Evolutionary conservation across 192 early-diverging fungal genomes (phyloP).

Genomic region (Mortierella alpina): DNA sequence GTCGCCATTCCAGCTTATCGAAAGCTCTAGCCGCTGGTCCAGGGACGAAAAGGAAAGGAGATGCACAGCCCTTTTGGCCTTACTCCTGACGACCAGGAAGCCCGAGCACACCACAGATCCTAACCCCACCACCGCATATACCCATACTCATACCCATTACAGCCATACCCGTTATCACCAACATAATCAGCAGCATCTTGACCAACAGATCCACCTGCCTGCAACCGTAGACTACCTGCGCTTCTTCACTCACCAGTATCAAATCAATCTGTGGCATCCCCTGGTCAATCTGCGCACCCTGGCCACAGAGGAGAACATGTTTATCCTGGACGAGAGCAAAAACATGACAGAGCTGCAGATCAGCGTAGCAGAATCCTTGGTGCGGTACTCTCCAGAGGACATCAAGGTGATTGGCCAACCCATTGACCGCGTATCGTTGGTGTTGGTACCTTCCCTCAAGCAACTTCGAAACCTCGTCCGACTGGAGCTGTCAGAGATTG

Average conservation of each 20-base stretch:
- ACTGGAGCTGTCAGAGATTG: conserved; percentile 41
- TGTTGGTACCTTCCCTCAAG: conserved; percentile 18
- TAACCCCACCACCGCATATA: not conserved
- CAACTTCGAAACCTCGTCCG: conserved; percentile 26
- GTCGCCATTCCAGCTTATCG: conserved; percentile 37
- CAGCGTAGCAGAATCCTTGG: conserved; percentile 11
- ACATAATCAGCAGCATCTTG: too few species aligned
- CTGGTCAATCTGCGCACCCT: conserved; percentile 9
- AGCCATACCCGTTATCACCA: not conserved
- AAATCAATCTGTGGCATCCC: conserved; percentile 23
- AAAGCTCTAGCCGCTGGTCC: conserved; percentile 9
- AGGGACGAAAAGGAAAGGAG: conserved; percentile 22
- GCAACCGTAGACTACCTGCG: conserved; percentile 43
- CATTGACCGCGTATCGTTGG: conserved; percentile 5
- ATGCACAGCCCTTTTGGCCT: conserved; percentile 22
- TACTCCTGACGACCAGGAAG: conserved; percentile 19
- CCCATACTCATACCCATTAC: not conserved
- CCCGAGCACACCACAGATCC: not conserved
- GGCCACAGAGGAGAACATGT: not conserved
- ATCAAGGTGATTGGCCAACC: conserved; percentile 34
- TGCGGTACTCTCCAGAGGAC: conserved; percentile 25
- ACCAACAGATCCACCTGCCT: not conserved
- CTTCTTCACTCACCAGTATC: conserved; percentile 33
- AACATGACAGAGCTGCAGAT: conserved; percentile 18
- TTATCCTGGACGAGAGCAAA: conserved; percentile 19